Conservation (phyloP, 2,329 filamentous ascomycete species). For the Aspergillus unguis region DNA sequence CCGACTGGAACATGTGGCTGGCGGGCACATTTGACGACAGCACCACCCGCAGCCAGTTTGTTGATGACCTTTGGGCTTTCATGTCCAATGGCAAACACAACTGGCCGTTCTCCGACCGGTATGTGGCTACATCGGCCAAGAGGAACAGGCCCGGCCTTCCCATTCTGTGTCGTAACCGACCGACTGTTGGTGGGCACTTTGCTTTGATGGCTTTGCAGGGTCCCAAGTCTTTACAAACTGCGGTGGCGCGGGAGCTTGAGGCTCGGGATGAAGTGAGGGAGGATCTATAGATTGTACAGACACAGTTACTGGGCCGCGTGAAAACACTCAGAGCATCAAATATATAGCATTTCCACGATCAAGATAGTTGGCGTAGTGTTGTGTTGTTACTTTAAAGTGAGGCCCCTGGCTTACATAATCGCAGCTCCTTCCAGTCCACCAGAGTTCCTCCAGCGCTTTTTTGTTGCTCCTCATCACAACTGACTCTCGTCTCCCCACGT, state of each 20-base stretch:
- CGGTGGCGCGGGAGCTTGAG: conserved; percentile 12
- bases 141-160: conserved; percentile 31
- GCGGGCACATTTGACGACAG: conserved; percentile 33
- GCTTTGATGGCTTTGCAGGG: conserved; percentile 40
- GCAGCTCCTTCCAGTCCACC: conserved; percentile 2
- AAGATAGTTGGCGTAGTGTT: not conserved
- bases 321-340: not conserved
- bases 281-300: conserved; percentile 12
- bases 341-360: not conserved
- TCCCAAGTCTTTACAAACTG: conserved; percentile 20
- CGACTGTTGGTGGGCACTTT: conserved; percentile 45
- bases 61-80: conserved; percentile 42
- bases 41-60: conserved; percentile 31
- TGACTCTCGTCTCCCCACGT: conserved; percentile 16
- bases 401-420: conserved; percentile 20
- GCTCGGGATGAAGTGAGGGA: conserved; percentile 12
- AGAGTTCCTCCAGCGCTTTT: conserved; percentile 14
- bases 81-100: conserved; percentile 43
- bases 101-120: conserved; percentile 46
- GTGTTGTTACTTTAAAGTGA: not conserved
- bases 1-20: conserved; percentile 47
- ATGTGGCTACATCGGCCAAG: conserved; percentile 34
- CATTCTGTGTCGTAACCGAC: conserved; percentile 38
- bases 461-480: conserved; percentile 18
- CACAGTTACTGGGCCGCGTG: not conserved